phyloP scores from a whole-genome alignment of 805 yeast species.

The Hanseniaspora lachancei region DNA sequence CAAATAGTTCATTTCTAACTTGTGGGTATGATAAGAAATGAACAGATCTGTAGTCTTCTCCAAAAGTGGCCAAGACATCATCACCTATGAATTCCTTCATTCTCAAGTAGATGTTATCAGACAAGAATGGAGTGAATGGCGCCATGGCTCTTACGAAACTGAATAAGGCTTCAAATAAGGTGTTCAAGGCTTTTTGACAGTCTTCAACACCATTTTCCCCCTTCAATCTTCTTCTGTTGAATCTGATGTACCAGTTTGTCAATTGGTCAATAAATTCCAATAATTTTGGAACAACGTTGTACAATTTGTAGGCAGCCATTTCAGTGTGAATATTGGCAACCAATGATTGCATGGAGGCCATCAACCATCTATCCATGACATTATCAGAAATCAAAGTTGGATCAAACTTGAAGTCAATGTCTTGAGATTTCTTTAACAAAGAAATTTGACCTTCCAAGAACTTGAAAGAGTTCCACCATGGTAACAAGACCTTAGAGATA shows the following conservation, averaged over 20 bases:
- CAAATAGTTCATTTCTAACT: conserved; percentile 67
- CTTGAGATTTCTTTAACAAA: conserved; percentile 62
- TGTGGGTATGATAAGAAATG: conserved; percentile 88
- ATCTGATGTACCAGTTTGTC: conserved; percentile 98
- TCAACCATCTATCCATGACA: conserved; percentile 95
- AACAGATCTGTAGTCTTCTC: conserved; percentile 63
- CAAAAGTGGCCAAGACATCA: conserved; percentile 39
- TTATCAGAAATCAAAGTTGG: conserved; percentile 53
- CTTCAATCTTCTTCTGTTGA: conserved; percentile 94
- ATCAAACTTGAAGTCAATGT: conserved; percentile 60
- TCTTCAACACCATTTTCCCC: conserved; percentile 83
- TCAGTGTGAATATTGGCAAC: conserved; percentile 75
- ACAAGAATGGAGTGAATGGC: conserved; percentile 92
- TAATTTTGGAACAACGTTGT: conserved; percentile 90
- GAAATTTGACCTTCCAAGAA: conserved; percentile 92
- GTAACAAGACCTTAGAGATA: conserved; percentile 85
- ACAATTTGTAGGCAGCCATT: conserved; percentile 80
- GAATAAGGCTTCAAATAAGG: conserved; percentile 78
- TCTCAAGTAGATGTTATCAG: conserved; percentile 78
- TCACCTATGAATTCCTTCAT: conserved; percentile 50
- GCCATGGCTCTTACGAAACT: conserved; percentile 93
- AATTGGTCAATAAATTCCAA: conserved; percentile 80
- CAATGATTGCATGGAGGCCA: conserved; percentile 91
- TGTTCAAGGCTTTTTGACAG: conserved; percentile 74
- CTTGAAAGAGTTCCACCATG: conserved; percentile 98